These are phyloP conservation scores for Stephania cephalantha DNA, from an alignment of 164 flowering plant species.

Conservation along the genomic window DNA sequence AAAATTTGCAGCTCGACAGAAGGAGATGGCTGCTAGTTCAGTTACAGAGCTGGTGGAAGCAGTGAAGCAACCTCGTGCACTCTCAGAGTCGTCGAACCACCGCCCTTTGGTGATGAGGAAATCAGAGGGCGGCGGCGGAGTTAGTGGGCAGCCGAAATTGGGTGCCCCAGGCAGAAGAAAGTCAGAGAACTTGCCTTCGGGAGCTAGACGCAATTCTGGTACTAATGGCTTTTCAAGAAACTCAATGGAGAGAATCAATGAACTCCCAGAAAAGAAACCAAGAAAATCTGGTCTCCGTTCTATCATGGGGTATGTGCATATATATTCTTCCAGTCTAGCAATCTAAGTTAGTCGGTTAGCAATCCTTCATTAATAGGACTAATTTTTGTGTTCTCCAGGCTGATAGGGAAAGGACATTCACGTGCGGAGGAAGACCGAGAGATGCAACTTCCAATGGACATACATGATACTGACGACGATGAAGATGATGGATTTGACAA, in stretches of 20 bases:
- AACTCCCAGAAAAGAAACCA: constrained; percentile 69
- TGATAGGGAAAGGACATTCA: constrained; percentile 42
- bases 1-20: constrained; percentile 73
- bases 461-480: constrained; percentile 27
- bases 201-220: constrained; percentile 42
- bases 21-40: constrained; percentile 62
- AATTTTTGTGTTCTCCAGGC: constrained; percentile 25
- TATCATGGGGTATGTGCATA: constrained; percentile 58
- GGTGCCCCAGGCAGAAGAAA: constrained; percentile 36
- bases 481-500: constrained; percentile 21
- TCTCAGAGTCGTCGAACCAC: constrained; percentile 67
- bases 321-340: not conserved
- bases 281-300: constrained; percentile 63
- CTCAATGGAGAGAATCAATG: constrained; percentile 61
- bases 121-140: constrained; percentile 43
- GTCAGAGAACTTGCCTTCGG: constrained; percentile 46
- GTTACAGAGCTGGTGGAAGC: constrained; percentile 78
- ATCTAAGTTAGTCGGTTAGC: no score
- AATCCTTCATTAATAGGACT: not conserved
- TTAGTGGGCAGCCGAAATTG: constrained; percentile 22
- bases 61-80: constrained; percentile 61
- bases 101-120: constrained; percentile 42
- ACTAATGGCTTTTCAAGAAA: constrained; percentile 27
- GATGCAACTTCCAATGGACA: constrained; percentile 20
- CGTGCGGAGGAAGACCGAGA: constrained; percentile 15